Evolutionary conservation across 1,139 yeast genomes (phyloP).

Genomic region (Kazachstania sp.): DNA sequence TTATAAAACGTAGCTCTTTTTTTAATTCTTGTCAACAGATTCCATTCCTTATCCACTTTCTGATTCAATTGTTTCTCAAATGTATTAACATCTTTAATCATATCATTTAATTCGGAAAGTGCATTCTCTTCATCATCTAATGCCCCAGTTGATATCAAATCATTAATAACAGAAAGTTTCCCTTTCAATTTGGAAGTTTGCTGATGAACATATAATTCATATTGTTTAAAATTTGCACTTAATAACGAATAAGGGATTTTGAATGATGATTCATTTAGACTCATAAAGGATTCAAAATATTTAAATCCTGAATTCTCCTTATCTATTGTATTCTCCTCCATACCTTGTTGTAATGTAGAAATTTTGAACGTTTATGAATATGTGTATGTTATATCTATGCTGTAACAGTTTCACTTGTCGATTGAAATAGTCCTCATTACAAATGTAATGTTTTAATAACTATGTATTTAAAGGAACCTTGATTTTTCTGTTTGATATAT

Average conservation of each 20-base stretch:
- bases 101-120: conserved; percentile 22
- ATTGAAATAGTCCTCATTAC: no score
- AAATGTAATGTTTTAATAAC: no score
- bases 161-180: conserved; percentile 39
- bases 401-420: no score
- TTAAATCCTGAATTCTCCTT: not conserved
- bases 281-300: conserved; percentile 13
- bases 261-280: conserved; percentile 45
- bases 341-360: no score
- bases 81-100: conserved; percentile 41
- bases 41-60: conserved; percentile 42
- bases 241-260: conserved; percentile 54
- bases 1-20: conserved; percentile 39
- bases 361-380: no score
- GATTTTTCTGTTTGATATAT: no score
- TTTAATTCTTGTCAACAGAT: conserved; percentile 41
- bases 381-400: no score
- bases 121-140: conserved; percentile 29
- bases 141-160: conserved; percentile 33
- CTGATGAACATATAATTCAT: conserved; percentile 50
- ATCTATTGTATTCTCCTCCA: no score
- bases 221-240: conserved; percentile 47
- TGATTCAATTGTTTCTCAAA: conserved; percentile 39
- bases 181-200: conserved; percentile 17
- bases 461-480: no score